These are phyloP conservation scores for Cladosporium sp. DNA, from an alignment of 2,329 filamentous ascomycete species.

Conservation along the genomic window DNA sequence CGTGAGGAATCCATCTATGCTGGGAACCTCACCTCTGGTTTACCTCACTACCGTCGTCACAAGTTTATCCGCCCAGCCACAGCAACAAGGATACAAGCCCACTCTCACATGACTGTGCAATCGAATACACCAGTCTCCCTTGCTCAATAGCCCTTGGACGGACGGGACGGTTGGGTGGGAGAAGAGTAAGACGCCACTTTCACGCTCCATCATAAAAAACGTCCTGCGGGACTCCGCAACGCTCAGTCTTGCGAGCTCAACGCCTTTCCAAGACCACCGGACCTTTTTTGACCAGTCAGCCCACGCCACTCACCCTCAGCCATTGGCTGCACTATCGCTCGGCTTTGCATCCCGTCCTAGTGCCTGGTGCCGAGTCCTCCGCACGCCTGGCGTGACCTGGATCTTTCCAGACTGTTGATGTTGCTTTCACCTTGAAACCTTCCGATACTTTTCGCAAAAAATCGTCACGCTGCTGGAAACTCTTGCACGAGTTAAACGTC, in stretches of 20 bases:
- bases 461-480: not conserved
- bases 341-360: slow-evolving; percentile 7
- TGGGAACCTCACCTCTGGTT: too few species aligned
- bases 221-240: not conserved
- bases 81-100: too few species aligned
- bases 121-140: too few species aligned
- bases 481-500: not conserved
- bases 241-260: not conserved
- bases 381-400: slow-evolving; percentile 1
- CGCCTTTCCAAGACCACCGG: slow-evolving; percentile 2
- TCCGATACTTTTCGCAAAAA: not conserved
- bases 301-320: not conserved
- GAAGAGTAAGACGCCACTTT: slow-evolving; percentile 1
- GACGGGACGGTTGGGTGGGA: slow-evolving; percentile 4
- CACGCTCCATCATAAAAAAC: slow-evolving; percentile 1
- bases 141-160: too few species aligned
- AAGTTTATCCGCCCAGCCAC: too few species aligned
- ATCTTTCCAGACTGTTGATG: not conserved
- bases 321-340: slow-evolving; percentile 9
- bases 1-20: too few species aligned
- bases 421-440: slow-evolving; percentile 1
- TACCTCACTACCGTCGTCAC: too few species aligned
- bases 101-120: too few species aligned
- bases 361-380: slow-evolving; percentile 8
- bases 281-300: not conserved